These are phyloP conservation scores for Salvia rosmarinus DNA, from an alignment of 257 asterid genomes.

Conservation along the genomic window DNA sequence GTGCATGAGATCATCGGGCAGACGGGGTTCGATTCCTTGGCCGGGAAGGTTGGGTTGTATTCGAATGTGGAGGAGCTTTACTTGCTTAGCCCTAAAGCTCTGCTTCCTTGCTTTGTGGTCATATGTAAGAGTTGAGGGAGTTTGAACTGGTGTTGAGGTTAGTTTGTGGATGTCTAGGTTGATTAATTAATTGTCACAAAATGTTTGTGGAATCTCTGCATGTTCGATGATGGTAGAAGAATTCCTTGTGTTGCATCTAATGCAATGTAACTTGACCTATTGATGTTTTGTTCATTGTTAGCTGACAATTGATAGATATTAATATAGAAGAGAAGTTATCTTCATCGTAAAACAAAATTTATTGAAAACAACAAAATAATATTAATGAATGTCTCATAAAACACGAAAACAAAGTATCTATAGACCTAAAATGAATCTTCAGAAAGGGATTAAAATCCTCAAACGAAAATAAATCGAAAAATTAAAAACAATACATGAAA, in stretches of 20 bases:
- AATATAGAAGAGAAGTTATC: too few species aligned
- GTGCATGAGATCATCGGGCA: constrained; percentile 66
- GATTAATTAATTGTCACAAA: neutral
- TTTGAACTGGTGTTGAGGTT: neutral
- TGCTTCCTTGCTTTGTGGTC: constrained; percentile 91
- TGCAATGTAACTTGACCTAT: neutral
- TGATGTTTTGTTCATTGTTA: neutral
- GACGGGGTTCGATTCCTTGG: constrained; percentile 83
- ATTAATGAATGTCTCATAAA: too few species aligned
- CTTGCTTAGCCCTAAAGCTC: constrained; percentile 80
- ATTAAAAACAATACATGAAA: too few species aligned
- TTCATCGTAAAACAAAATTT: too few species aligned
- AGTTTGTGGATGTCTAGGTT: neutral
- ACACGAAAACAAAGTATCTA: too few species aligned
- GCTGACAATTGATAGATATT: too few species aligned
- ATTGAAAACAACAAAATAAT: too few species aligned
- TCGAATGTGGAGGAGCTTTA: constrained; percentile 95
- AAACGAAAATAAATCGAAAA: too few species aligned
- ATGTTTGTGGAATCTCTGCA: neutral
- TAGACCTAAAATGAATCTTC: too few species aligned
- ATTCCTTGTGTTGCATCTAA: neutral
- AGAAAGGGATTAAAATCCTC: too few species aligned
- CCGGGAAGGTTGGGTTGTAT: constrained; percentile 85
- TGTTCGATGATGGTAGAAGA: neutral
- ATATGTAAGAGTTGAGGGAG: constrained; percentile 55